Conservation (phyloP, 2,329 filamentous ascomycete species). For the Lasiodiplodia hormozganensis region DNA sequence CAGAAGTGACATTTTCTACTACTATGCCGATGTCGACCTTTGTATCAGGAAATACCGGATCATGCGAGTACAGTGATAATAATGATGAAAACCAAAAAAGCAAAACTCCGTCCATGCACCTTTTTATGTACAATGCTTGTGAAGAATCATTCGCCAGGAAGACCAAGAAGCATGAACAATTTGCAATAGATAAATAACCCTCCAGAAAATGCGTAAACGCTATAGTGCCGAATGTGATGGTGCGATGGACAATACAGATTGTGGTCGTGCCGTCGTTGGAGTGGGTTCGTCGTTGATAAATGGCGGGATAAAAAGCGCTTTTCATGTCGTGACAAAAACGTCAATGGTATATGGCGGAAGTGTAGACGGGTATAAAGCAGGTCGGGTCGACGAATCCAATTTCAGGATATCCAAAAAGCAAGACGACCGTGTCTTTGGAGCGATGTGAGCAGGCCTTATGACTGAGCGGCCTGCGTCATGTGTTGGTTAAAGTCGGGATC, state of each 20-base stretch:
- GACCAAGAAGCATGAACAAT: neutral
- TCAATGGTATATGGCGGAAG: neutral
- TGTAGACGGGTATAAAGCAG: conserved; percentile 12
- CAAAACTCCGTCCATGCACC: neutral
- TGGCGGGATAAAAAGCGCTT: neutral
- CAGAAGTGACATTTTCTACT: neutral
- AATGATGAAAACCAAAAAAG: neutral
- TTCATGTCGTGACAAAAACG: neutral
- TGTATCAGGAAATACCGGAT: neutral
- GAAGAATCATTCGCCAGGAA: conserved; percentile 1
- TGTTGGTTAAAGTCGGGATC: conserved; percentile 23
- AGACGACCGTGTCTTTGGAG: neutral
- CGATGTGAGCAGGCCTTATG: conserved; percentile 10
- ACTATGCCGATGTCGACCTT: neutral
- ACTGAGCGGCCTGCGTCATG: neutral
- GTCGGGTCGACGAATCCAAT: neutral
- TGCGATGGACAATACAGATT: neutral
- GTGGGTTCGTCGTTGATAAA: neutral
- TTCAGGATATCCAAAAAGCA: conserved; percentile 13
- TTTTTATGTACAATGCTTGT: neutral
- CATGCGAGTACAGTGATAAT: neutral
- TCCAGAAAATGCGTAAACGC: conserved; percentile 2
- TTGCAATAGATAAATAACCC: neutral
- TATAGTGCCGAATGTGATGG: neutral
- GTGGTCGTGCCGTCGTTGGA: neutral